Conservation (phyloP, 106 monocot species). For the Triglochin maritima region DNA sequence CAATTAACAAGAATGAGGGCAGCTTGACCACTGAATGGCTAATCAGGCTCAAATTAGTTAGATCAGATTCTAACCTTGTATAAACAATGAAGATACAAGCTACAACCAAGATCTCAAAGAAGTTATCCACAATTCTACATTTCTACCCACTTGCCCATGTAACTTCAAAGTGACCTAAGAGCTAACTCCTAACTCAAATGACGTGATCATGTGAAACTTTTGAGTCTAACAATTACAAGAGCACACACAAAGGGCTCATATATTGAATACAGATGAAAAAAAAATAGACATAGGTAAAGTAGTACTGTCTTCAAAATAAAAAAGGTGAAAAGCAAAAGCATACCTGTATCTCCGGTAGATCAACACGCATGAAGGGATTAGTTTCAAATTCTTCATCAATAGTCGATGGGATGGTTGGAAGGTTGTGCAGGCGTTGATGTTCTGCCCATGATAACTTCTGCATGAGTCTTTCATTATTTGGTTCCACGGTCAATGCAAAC, state of each 20-base stretch:
- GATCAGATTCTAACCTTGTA: too few relatives aligned
- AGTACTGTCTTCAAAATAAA: background rate
- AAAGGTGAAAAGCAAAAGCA: background rate
- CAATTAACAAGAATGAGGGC: too few relatives aligned
- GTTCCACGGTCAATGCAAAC: conserved; percentile 80
- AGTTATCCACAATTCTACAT: too few relatives aligned
- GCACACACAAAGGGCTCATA: background rate
- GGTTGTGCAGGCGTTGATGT: conserved; percentile 36
- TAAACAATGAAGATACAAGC: too few relatives aligned
- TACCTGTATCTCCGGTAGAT: conserved; percentile 80
- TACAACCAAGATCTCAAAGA: too few relatives aligned
- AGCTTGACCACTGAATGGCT: too few relatives aligned
- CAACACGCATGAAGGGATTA: conserved; percentile 97
- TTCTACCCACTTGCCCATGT: too few relatives aligned
- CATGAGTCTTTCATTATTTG: conserved; percentile 56
- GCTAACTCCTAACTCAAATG: too few relatives aligned
- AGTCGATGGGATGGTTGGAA: conserved; percentile 85
- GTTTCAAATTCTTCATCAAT: conserved; percentile 82
- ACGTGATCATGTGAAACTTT: too few relatives aligned
- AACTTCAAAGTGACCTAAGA: too few relatives aligned
- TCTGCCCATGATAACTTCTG: conserved; percentile 79
- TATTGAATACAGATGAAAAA: background rate
- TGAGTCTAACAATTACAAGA: too few relatives aligned
- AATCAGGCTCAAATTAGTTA: too few relatives aligned
- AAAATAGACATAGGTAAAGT: background rate